Evolutionary conservation across 768 basidiomycete genomes (phyloP).

Genomic region (Calocybe gangraenosa): DNA sequence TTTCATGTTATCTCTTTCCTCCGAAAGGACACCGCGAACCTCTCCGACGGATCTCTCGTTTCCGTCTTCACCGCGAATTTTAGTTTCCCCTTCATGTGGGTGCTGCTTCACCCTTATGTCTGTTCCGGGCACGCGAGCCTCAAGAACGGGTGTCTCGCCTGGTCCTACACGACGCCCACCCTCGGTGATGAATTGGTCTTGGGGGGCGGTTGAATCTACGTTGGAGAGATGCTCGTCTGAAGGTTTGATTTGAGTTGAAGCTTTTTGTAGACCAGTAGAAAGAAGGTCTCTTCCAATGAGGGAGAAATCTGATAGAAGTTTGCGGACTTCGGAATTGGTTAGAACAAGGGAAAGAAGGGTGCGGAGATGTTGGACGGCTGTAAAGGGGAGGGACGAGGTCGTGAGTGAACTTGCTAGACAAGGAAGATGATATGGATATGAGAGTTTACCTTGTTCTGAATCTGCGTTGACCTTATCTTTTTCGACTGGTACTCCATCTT

Average conservation of each 20-base stretch:
- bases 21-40: slow-evolving; percentile 17
- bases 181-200: slow-evolving; percentile 60
- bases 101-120: slow-evolving; percentile 33
- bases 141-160: slow-evolving; percentile 30
- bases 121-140: slow-evolving; percentile 28
- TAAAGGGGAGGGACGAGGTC: background rate
- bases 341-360: slow-evolving; percentile 82
- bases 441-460: slow-evolving; percentile 49
- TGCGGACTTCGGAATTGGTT: slow-evolving; percentile 92
- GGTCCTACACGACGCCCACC: slow-evolving; percentile 28
- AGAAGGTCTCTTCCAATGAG: slow-evolving; percentile 82
- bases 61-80: slow-evolving; percentile 27
- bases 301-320: slow-evolving; percentile 77
- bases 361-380: slow-evolving; percentile 82
- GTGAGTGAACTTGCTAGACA: background rate
- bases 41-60: slow-evolving; percentile 25
- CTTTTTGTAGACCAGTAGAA: slow-evolving; percentile 66
- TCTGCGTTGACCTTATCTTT: slow-evolving; percentile 55
- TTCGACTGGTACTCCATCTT: slow-evolving; percentile 39
- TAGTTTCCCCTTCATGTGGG: slow-evolving; percentile 43
- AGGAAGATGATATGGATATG: background rate
- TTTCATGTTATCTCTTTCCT: slow-evolving; percentile 14
- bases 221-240: slow-evolving; percentile 51
- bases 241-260: slow-evolving; percentile 67
- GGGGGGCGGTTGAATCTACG: slow-evolving; percentile 67